Base-by-base conservation (phyloP, 768 basidiomycete species). In the Dioszegia aurantiaca region DNA sequence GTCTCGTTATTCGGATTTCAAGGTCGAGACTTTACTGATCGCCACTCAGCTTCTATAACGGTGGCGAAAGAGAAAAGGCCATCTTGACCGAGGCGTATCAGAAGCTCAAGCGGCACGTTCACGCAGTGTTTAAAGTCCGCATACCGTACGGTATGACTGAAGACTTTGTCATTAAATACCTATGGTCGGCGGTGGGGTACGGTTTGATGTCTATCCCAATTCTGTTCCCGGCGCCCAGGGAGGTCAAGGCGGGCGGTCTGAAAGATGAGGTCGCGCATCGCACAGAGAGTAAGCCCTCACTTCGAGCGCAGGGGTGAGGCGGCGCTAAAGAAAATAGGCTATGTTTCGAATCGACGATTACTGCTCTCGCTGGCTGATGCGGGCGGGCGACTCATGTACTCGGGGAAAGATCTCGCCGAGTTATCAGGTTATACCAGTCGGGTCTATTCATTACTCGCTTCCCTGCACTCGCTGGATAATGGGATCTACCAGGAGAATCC, bases 291-390 rank as follows among this genome's bases (percentile, higher is more conserved):
- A 27, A 56, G 72, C 62, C 21, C 10, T 6, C 8, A 37, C 27
- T 8, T 31, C 19, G 5, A 26, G n/a, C 8, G 2, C 26, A 26
- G 23, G 19, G 2, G 3, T 10, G 46, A n/a, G 17, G 12, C 12
- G 24, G 46, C n/a, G n/a, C 60, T 62, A 45, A 62, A 49, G 33
- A 21, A 16, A 33, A 19, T 54, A 87, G 86, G 87, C 6, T 98
- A 98, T 74, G 91, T 98, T 48, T 93, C 92, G 27, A 94, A 92
- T 60, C 84, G 94, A 17, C 83, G 94, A 11, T 82, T 97, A 0
- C 81, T 98, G 2, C 82, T 97, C 30, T 92, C 92, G 1, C 83
- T 98, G n/a, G 92, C 94, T 1, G 94, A 98, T 67, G 94, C 93
- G 0, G 94, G 94, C 16, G 91, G 92, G 0, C 82, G 94, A 31